Percentiles rank a stretch among this genome's conserved stretches.
These are phyloP conservation scores for Backusella westeae DNA, from an alignment of 192 early-diverging fungal genomes.

Conservation along the genomic window DNA sequence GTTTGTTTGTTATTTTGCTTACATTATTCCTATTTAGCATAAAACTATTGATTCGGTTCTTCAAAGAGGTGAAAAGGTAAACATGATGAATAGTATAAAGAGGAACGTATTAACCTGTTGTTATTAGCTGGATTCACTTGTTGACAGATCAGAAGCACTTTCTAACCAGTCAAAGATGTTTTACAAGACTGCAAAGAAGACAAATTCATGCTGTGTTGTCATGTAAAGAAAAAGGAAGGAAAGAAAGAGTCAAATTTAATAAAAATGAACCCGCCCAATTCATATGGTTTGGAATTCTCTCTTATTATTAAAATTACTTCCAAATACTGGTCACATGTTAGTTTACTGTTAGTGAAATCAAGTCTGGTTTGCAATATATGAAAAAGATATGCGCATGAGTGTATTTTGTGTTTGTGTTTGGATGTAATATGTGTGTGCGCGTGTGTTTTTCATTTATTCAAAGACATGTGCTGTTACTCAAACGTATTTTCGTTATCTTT, in stretches of 20 bases:
- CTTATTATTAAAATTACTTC: too few relatives aligned
- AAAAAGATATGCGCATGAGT: background rate
- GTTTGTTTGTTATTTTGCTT: background rate
- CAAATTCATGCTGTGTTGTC: slow-evolving; percentile 71
- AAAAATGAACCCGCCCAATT: too few relatives aligned
- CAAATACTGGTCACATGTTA: background rate
- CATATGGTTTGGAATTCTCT: too few relatives aligned
- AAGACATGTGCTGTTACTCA: background rate
- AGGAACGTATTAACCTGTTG: background rate
- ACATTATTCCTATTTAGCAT: slow-evolving; percentile 44
- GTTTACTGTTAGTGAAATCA: background rate
- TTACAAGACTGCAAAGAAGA: slow-evolving; percentile 94
- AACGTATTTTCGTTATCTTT: background rate
- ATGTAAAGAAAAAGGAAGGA: slow-evolving; percentile 27
- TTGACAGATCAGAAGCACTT: slow-evolving; percentile 78
- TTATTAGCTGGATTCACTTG: slow-evolving; percentile 71
- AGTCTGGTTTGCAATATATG: background rate
- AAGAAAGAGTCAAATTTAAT: too few relatives aligned
- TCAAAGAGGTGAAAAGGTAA: slow-evolving; percentile 78
- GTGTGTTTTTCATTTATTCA: background rate
- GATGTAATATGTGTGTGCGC: background rate
- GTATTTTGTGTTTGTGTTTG: background rate
- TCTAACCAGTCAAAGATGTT: slow-evolving; percentile 93
- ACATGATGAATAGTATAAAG: background rate
- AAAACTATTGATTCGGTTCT: slow-evolving; percentile 92